These are phyloP conservation scores for Cerrena zonata DNA, from an alignment of 1,284 basidiomycete species.

Conservation along the genomic window DNA sequence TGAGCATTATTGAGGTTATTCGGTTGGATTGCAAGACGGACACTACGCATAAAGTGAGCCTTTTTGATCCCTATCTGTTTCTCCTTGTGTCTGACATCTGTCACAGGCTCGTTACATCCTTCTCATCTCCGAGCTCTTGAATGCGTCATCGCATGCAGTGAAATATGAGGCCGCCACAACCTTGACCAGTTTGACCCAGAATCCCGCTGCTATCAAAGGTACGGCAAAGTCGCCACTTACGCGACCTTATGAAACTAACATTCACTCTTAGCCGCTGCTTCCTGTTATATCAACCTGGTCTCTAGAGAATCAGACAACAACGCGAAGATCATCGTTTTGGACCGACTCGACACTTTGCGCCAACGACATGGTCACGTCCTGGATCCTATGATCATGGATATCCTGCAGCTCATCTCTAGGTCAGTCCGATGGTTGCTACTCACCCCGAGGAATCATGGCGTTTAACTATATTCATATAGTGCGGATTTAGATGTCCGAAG, in stretches of 20 bases:
- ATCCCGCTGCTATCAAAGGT: slow-evolving; percentile 94
- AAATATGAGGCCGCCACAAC: slow-evolving; percentile 98
- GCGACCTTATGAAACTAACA: too few relatives aligned
- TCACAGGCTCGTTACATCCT: slow-evolving; percentile 84
- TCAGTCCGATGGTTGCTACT: slow-evolving; percentile 22
- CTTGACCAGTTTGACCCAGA: slow-evolving; percentile 90
- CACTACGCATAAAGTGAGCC: slow-evolving; percentile 68
- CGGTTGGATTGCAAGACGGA: slow-evolving; percentile 86
- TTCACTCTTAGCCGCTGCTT: slow-evolving; percentile 68
- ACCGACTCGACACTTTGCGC: slow-evolving; percentile 82
- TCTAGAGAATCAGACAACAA: slow-evolving; percentile 98
- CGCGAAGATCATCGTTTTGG: slow-evolving; percentile 96
- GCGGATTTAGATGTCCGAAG: slow-evolving; percentile 95
- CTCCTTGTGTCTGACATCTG: neutral
- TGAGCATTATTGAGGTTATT: slow-evolving; percentile 94
- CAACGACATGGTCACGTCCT: slow-evolving; percentile 87
- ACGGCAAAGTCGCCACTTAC: too few relatives aligned
- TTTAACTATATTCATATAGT: slow-evolving; percentile 35
- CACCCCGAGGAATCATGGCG: neutral
- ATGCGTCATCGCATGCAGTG: slow-evolving; percentile 87
- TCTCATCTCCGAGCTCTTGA: slow-evolving; percentile 91
- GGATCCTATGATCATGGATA: slow-evolving; percentile 92
- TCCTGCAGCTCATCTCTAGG: slow-evolving; percentile 86
- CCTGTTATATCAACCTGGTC: slow-evolving; percentile 84
- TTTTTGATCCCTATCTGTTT: neutral